A percentile compares a stretch with the other conserved stretches of the same genome.
phyloP scores from a whole-genome alignment of 805 yeast genomes.

The Myxozyma neglecta region DNA sequence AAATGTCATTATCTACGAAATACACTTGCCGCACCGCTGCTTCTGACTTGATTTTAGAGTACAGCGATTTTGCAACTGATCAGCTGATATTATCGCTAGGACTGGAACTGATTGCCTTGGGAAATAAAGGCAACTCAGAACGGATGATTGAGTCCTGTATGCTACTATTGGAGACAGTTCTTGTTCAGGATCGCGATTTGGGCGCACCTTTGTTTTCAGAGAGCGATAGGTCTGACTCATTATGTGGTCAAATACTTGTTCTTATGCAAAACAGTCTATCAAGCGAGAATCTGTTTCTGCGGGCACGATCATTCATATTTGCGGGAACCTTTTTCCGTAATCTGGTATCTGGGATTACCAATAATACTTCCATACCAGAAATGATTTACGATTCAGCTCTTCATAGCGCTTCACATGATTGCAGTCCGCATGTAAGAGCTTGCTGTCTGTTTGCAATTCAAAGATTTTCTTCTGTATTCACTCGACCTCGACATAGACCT shows the following conservation, averaged over 20 bases:
- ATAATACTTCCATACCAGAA: not conserved
- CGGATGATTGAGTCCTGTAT: slow-evolving; percentile 13
- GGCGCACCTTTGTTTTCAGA: slow-evolving; percentile 11
- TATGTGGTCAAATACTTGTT: not conserved
- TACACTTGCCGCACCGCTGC: slow-evolving; percentile 60
- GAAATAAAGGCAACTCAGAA: not conserved
- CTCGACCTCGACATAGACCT: slow-evolving; percentile 29
- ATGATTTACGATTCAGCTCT: slow-evolving; percentile 17
- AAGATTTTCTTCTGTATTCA: slow-evolving; percentile 19
- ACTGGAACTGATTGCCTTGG: not conserved
- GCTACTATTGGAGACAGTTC: slow-evolving; percentile 22
- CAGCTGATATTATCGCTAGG: not conserved
- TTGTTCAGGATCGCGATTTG: slow-evolving; percentile 20
- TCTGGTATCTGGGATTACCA: not conserved
- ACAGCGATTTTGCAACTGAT: slow-evolving; percentile 7
- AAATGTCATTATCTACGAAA: slow-evolving; percentile 64
- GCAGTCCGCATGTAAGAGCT: slow-evolving; percentile 27
- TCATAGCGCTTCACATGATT: slow-evolving; percentile 18
- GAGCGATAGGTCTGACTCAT: not conserved
- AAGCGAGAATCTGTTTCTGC: slow-evolving; percentile 17
- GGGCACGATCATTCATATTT: slow-evolving; percentile 28
- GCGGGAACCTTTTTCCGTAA: slow-evolving; percentile 26
- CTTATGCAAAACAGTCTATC: not conserved
- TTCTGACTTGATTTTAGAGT: slow-evolving; percentile 45
- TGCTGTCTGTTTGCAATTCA: slow-evolving; percentile 25